phyloP scores from a whole-genome alignment of 371 early-diverging fungal genomes.

The Chytridiales sp. region DNA sequence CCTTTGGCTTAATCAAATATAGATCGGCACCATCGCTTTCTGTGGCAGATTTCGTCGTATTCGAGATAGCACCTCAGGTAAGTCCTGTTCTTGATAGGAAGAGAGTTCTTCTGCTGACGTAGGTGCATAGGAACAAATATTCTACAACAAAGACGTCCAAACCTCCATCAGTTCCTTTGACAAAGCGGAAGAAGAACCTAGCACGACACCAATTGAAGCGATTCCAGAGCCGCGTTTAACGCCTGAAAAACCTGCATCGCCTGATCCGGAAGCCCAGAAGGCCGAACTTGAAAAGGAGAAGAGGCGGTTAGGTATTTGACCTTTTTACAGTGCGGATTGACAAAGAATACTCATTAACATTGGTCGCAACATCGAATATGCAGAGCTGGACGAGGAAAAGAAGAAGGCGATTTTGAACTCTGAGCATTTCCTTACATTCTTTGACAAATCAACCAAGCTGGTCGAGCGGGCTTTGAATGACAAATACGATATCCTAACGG shows the following conservation, averaged over 20 bases:
- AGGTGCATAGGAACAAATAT: constrained; percentile 69
- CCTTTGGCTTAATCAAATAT: too few relatives aligned
- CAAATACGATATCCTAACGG: constrained; percentile 86
- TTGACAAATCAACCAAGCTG: constrained; percentile 81
- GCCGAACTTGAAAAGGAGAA: not conserved
- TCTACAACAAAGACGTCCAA: constrained; percentile 89
- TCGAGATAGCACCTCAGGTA: constrained; percentile 84
- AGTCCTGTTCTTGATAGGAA: too few relatives aligned
- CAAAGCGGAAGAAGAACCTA: constrained; percentile 29
- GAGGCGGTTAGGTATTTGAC: not conserved
- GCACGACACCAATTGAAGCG: constrained; percentile 46
- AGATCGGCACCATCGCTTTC: not conserved
- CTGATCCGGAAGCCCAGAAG: not conserved
- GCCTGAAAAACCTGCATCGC: not conserved
- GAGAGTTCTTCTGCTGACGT: not conserved
- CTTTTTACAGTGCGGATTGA: not conserved
- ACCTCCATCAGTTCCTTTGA: constrained; percentile 58
- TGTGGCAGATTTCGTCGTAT: constrained; percentile 64
- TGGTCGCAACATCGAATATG: not conserved
- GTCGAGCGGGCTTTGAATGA: constrained; percentile 90
- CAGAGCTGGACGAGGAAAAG: constrained; percentile 84
- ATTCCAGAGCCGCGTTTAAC: not conserved
- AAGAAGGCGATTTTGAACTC: constrained; percentile 67
- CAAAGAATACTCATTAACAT: not conserved
- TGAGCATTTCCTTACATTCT: constrained; percentile 77